Base-by-base conservation (phyloP, 805 yeast species). In the Wickerhamia fluorescens region DNA sequence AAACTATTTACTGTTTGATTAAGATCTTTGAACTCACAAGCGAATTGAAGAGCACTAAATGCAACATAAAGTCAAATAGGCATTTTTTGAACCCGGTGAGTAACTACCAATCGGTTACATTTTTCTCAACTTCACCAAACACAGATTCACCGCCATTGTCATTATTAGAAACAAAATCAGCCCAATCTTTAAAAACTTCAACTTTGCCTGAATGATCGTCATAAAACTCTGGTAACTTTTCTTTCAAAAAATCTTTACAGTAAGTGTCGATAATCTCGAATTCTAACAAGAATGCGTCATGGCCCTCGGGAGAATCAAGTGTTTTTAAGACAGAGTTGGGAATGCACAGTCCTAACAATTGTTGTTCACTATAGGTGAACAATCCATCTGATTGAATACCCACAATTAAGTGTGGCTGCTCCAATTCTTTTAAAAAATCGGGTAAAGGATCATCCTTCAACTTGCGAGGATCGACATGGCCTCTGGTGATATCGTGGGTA, bases 351-450 rank as follows among this genome's bases (percentile, higher is more conserved):
- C 94, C 94, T 27, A 92, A 67, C 29, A 78, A 73, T 46, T 84
- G 84, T 56, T 92, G 98, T 57, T 92, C 98, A 13, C 88, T 73
- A 44, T 81, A 75, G 0, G 97, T 89, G 59, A 92, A 92, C 16
- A 92, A 62, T 0, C 96, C 97, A 55, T 92, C 98, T 1, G 95
- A 82, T 28, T 77, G 73, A 31, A 92, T 83, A 4, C 98, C 98
- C 29, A 92, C 79, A 4, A 92, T 71, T 34, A 92, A 61, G 9
- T 88, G 75, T 0, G 96, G 96, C 48, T 77, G 85, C 24, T 55
- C 49, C 32, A 92, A 63, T 3, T 75, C 61, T 4, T 58, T 51
- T 34, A 92, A 61, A 7, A 81, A 84, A 12, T 66, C 68, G 1
- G 66, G 66, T 15, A 63, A 50, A 4, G 48, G 48, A 25, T 50